These are phyloP conservation scores for Botrytis porri DNA, from an alignment of 2,329 filamentous ascomycete species.

Conservation along the genomic window DNA sequence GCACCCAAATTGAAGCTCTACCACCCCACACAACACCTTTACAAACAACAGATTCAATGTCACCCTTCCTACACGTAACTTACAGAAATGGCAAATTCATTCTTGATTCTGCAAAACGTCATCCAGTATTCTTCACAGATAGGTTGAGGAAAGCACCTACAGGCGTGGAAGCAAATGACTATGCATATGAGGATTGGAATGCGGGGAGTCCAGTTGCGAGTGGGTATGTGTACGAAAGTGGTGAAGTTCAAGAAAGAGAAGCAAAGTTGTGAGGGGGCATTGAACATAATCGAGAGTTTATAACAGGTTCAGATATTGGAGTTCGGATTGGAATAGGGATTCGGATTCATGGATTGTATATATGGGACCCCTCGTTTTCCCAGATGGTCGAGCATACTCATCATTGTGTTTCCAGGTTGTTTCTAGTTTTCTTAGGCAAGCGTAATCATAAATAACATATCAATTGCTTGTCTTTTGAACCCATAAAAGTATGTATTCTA, in stretches of 20 bases:
- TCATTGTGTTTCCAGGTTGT: not conserved
- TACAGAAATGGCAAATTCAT: slow-evolving; percentile 18
- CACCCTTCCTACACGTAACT: slow-evolving; percentile 27
- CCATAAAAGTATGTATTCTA: not conserved
- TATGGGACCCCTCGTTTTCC: not conserved
- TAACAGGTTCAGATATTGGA: not conserved
- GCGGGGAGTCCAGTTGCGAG: slow-evolving; percentile 52
- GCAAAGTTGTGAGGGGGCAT: slow-evolving; percentile 33
- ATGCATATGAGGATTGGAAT: slow-evolving; percentile 26
- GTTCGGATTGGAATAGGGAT: not conserved
- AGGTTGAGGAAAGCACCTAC: slow-evolving; percentile 51
- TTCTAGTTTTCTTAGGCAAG: not conserved
- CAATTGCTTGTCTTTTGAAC: not conserved
- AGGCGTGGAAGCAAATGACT: not conserved
- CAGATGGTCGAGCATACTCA: not conserved
- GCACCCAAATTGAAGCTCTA: slow-evolving; percentile 50
- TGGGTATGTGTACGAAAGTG: slow-evolving; percentile 59
- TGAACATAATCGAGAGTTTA: not conserved
- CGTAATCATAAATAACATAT: not conserved
- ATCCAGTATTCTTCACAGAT: slow-evolving; percentile 75
- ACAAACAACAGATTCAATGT: not conserved
- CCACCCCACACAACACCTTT: slow-evolving; percentile 37
- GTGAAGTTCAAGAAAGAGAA: slow-evolving; percentile 30
- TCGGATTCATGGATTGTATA: not conserved
- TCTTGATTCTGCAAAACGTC: slow-evolving; percentile 54